Conservation (phyloP, 306 rosid species). For the Luffa aegyptiaca region DNA sequence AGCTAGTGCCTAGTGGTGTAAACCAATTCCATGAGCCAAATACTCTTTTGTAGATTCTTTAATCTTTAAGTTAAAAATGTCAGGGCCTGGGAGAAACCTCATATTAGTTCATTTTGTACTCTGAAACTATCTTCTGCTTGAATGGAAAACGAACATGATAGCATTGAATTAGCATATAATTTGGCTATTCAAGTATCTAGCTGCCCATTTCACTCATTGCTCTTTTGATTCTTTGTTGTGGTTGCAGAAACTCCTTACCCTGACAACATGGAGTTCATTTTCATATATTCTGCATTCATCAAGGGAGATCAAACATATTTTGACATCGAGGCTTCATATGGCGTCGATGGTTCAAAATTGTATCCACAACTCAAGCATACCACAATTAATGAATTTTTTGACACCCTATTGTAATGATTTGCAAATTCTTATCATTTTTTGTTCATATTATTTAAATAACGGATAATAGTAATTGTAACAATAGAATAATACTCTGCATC, state of each 20-base stretch:
- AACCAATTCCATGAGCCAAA: background rate
- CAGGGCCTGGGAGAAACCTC: background rate
- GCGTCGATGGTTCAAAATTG: slow-evolving; percentile 51
- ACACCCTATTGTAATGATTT: slow-evolving; percentile 30
- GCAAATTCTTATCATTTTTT: background rate
- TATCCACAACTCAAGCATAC: slow-evolving; percentile 52
- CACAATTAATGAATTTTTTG: slow-evolving; percentile 51
- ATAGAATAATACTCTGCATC: background rate
- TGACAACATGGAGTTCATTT: slow-evolving; percentile 34
- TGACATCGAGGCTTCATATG: slow-evolving; percentile 37
- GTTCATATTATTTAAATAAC: background rate
- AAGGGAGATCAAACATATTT: slow-evolving; percentile 84
- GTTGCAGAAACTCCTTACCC: slow-evolving; percentile 65
- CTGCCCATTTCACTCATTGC: background rate
- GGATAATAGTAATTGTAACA: background rate
- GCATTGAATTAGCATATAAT: background rate
- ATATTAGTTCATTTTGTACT: background rate
- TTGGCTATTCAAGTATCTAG: background rate
- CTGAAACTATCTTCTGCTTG: background rate
- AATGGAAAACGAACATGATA: background rate
- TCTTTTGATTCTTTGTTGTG: slow-evolving; percentile 2
- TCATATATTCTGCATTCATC: slow-evolving; percentile 69
- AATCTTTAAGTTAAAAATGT: background rate
- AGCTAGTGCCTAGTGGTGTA: background rate
- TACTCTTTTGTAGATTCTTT: background rate